Evolutionary conservation across 2,329 filamentous ascomycete genomes (phyloP).

Genomic region (Lachnellula willkommii): DNA sequence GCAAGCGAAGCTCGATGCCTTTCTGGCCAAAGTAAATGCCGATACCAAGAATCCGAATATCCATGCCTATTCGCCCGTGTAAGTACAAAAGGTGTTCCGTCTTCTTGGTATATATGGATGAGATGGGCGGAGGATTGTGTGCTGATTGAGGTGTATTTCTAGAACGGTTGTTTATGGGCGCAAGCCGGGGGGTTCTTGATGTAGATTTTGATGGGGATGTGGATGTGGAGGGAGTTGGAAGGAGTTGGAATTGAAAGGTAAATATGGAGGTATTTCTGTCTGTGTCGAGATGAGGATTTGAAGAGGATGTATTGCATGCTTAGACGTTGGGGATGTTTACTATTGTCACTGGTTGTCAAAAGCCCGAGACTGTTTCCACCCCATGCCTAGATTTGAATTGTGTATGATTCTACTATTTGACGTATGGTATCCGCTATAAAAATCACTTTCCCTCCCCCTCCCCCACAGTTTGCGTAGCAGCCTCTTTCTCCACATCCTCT

Average conservation of each 20-base stretch:
- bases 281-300: too few species aligned
- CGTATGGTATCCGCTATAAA: background rate
- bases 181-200: background rate
- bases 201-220: too few species aligned
- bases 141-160: background rate
- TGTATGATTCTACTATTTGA: background rate
- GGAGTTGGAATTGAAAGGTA: too few species aligned
- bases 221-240: too few species aligned
- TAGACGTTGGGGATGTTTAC: too few species aligned
- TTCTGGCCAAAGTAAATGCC: background rate
- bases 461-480: background rate
- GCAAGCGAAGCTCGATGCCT: background rate
- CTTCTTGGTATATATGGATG: too few species aligned
- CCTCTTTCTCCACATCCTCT: slow-evolving; percentile 2
- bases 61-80: slow-evolving; percentile 1
- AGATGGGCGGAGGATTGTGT: background rate
- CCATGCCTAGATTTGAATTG: background rate
- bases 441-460: background rate
- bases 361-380: too few species aligned
- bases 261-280: too few species aligned
- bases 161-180: background rate
- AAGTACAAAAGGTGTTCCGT: background rate
- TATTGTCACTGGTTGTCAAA: too few species aligned
- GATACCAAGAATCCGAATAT: slow-evolving; percentile 3
- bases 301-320: too few species aligned